These are phyloP conservation scores for Styphnolobium japonicum DNA, from an alignment of 306 rosid genomes.

Conservation along the genomic window DNA sequence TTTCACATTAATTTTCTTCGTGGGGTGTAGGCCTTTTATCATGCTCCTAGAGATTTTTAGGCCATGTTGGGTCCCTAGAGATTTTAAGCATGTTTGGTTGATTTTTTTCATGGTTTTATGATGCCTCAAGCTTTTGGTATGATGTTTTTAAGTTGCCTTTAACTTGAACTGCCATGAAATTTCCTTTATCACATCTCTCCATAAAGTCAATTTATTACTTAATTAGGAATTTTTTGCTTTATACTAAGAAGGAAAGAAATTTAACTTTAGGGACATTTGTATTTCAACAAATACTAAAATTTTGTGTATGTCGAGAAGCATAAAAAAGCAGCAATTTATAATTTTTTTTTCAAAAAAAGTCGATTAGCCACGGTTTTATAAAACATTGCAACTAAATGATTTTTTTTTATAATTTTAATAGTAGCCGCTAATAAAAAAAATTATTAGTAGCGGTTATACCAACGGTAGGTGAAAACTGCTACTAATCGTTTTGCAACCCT, in stretches of 20 bases:
- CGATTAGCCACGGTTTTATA: no score
- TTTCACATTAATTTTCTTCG: conserved; percentile 25
- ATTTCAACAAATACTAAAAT: neutral
- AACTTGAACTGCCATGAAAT: conserved; percentile 19
- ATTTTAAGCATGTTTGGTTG: conserved; percentile 16
- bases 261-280: neutral
- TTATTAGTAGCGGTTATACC: no score
- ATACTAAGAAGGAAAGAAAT: conserved; percentile 4
- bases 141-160: conserved; percentile 25
- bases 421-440: no score
- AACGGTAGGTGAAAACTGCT: no score
- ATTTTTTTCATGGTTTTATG: neutral
- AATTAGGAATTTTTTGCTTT: conserved; percentile 16
- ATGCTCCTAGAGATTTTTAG: conserved; percentile 35
- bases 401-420: no score
- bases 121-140: conserved; percentile 9
- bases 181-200: conserved; percentile 23
- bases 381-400: no score
- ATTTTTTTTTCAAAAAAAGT: no score
- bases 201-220: conserved; percentile 18
- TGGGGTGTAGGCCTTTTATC: conserved; percentile 33
- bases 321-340: no score
- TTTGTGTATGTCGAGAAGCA: conserved; percentile 14
- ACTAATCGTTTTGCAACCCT: no score
- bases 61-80: conserved; percentile 45